Conservation (phyloP, 257 asterid genomes). For the Cordia subcordata region DNA sequence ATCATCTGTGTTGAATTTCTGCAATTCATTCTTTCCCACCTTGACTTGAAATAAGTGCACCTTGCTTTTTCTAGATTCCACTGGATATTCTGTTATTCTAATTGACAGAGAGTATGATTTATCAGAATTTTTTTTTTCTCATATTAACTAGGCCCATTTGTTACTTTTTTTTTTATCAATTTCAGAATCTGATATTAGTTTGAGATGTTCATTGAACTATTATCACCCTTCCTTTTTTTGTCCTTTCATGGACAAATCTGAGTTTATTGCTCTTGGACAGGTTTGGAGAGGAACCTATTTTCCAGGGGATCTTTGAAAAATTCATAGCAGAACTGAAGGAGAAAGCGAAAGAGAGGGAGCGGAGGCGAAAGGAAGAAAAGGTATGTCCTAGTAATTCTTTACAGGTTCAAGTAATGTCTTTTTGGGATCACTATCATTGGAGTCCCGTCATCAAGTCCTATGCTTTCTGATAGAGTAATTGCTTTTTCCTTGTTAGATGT, state of each 20-base stretch:
- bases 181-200: background rate
- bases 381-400: conserved; percentile 20
- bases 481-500: no score
- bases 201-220: background rate
- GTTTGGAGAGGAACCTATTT: conserved; percentile 69
- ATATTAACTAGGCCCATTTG: no score
- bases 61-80: background rate
- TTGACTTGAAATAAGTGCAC: background rate
- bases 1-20: no score
- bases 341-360: conserved; percentile 74
- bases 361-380: conserved; percentile 83
- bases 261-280: conserved; percentile 37
- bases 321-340: conserved; percentile 57
- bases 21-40: no score
- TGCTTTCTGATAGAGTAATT: background rate
- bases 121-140: no score
- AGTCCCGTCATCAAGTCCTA: no score
- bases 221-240: background rate
- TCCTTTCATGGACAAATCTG: conserved; percentile 1
- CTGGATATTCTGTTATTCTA: background rate
- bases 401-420: background rate
- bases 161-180: no score
- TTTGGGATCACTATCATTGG: background rate
- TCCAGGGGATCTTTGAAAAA: conserved; percentile 57
- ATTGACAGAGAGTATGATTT: no score